Base-by-base conservation (phyloP, 1,284 basidiomycete genomes). In the Ustilago hordei region DNA sequence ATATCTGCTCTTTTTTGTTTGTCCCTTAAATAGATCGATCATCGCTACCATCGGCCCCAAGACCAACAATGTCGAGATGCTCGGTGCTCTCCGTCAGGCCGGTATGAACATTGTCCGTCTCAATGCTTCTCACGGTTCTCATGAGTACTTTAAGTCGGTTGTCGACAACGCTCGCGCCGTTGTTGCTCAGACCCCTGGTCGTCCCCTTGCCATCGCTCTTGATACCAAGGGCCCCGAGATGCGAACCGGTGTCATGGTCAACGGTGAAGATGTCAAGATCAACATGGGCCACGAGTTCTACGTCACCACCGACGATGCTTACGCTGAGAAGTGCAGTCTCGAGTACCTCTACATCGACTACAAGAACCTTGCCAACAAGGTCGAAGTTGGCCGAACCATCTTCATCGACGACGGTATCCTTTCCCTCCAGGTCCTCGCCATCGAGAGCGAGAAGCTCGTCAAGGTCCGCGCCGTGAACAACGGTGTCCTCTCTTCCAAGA, bases 151-250 rank as follows among this genome's bases (percentile, higher is more conserved):
- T 69, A 67, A 81, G 74, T 79, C 77, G 62, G 84, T 85, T 59
- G 79, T 86, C 48, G 82, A 86, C 65, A 86, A 86, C 60, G 76
- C 77, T 35, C 84, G 81, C 53, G 71, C 80, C 32, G 81, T 80
- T 34, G 84, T 83, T 41, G 69, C 73, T 41, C 76, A 78, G 60
- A 69, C 78, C 31, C 79, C 80, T 12, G 94, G 94, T 62, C 93
- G 97, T 64, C 95, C 97, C 31, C 90, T 99, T 57, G 97, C 97
- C 62, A 98, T 99, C 85, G 97, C 97, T 82, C 90, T 99, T 62
- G 97, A 99, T 88, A 99, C 97, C 79, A 99, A 99, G 93, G 97
- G 97, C 61, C 97, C 97, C 45, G 97, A 99, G 89, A 99, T 99
- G 89, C 92, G 97, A 82, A 99, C 97, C 54, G 97, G 97, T 81